phyloP scores from a whole-genome alignment of 495 filamentous ascomycete species.

The Pseudomonodictys pantanalensis region DNA sequence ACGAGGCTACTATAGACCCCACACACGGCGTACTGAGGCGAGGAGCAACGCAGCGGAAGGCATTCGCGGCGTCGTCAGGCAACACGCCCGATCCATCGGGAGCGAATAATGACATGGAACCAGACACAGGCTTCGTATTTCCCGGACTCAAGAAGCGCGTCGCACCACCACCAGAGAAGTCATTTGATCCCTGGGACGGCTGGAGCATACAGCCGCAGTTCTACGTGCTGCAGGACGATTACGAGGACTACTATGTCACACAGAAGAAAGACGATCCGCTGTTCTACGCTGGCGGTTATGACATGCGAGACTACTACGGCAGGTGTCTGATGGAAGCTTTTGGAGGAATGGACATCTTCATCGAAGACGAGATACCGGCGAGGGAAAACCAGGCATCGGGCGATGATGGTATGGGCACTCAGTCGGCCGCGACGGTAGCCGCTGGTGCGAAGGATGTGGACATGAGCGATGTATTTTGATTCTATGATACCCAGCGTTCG shows the following conservation, averaged over 20 bases:
- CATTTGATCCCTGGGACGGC: constrained; percentile 88
- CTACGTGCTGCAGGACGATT: constrained; percentile 64
- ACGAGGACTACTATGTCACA: constrained; percentile 63
- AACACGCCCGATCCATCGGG: constrained; percentile 27
- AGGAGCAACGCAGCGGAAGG: constrained; percentile 42
- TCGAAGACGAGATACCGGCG: constrained; percentile 69
- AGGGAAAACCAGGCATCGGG: constrained; percentile 32
- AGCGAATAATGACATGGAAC: constrained; percentile 37
- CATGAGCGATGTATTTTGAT: constrained; percentile 34
- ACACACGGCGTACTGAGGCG: constrained; percentile 64
- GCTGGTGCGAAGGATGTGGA: constrained; percentile 20
- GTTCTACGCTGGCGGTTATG: constrained; percentile 78
- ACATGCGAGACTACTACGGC: constrained; percentile 73
- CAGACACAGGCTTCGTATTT: constrained; percentile 52
- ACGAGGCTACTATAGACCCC: constrained; percentile 3
- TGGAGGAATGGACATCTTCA: constrained; percentile 77
- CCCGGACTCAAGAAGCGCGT: constrained; percentile 71
- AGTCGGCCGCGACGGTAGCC: constrained; percentile 5
- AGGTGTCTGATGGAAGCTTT: constrained; percentile 85
- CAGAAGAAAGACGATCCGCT: constrained; percentile 55
- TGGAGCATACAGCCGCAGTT: constrained; percentile 64
- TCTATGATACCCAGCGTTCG: constrained; percentile 27
- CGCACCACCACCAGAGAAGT: constrained; percentile 61
- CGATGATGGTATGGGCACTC: constrained; percentile 3
- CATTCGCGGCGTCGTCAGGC: constrained; percentile 24